Conservation (phyloP, 2,329 filamentous ascomycete species). For the Lanzia echinophila region DNA sequence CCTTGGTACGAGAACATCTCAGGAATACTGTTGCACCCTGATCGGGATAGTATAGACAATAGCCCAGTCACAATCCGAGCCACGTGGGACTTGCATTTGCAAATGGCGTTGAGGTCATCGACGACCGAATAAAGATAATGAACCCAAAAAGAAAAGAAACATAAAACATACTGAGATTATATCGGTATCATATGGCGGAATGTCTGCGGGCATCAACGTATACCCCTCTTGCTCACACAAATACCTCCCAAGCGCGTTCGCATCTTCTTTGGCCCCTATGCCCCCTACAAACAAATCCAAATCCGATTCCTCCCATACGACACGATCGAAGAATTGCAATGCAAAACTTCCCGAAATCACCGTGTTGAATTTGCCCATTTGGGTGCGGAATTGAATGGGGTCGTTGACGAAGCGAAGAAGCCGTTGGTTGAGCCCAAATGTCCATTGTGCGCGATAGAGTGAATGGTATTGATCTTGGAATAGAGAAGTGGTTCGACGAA, state of each 20-base stretch:
- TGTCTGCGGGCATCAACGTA: too few relatives aligned
- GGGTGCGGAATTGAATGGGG: background rate
- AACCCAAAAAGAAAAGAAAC: too few relatives aligned
- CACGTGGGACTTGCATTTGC: too few relatives aligned
- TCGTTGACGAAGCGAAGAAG: background rate
- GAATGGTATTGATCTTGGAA: background rate
- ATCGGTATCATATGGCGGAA: too few relatives aligned
- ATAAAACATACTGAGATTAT: too few relatives aligned
- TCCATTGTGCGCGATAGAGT: background rate
- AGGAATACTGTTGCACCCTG: too few relatives aligned
- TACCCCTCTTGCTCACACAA: background rate
- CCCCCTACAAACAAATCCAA: constrained; percentile 8
- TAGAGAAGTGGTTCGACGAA: background rate
- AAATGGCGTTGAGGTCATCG: too few relatives aligned
- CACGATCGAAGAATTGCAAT: constrained; percentile 10
- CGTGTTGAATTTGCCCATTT: background rate
- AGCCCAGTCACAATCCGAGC: too few relatives aligned
- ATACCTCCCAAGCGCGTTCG: background rate
- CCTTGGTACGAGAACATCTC: too few relatives aligned
- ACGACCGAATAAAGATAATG: too few relatives aligned
- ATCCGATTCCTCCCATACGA: constrained; percentile 6
- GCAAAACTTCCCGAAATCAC: constrained; percentile 12
- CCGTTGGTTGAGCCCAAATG: background rate
- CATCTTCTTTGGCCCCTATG: background rate
- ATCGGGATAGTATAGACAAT: too few relatives aligned